Conservation (phyloP, 495 filamentous ascomycete genomes). For the Cryomyces minteri region DNA sequence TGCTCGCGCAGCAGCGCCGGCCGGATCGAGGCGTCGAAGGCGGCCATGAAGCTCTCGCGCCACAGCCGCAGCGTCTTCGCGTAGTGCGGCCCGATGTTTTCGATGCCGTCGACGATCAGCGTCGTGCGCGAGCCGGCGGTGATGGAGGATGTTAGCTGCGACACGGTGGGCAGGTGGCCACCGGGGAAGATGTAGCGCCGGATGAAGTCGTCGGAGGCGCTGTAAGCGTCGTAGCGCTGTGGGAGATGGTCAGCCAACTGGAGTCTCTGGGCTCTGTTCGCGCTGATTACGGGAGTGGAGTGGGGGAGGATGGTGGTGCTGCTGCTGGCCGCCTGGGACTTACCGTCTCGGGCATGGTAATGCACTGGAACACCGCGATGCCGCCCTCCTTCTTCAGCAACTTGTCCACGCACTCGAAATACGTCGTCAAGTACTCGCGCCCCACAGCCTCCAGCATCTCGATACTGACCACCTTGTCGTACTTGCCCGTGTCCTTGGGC, state of each 20-base stretch:
- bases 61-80: conserved; percentile 48
- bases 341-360: conserved; percentile 50
- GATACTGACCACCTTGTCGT: conserved; percentile 51
- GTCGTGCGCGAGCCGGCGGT: conserved; percentile 33
- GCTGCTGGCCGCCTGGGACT: not conserved
- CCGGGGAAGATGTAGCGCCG: conserved; percentile 59
- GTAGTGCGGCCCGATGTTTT: conserved; percentile 56
- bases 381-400: conserved; percentile 44
- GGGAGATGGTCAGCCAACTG: not conserved
- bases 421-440: conserved; percentile 38
- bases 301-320: not conserved
- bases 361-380: conserved; percentile 54
- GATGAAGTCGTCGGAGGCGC: conserved; percentile 38
- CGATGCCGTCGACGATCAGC: conserved; percentile 40
- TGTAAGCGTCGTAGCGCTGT: conserved; percentile 22
- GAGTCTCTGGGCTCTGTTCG: not conserved
- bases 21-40: conserved; percentile 37
- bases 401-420: conserved; percentile 28
- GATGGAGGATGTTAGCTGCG: conserved; percentile 41
- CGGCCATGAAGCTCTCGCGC: conserved; percentile 40
- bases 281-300: not conserved
- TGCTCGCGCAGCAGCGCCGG: conserved; percentile 34
- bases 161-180: conserved; percentile 47
- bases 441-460: conserved; percentile 68
- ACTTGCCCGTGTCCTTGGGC: conserved; percentile 15